Evolutionary conservation across 441 rosid genomes (phyloP).

Genomic region (Pelargonium australe): DNA sequence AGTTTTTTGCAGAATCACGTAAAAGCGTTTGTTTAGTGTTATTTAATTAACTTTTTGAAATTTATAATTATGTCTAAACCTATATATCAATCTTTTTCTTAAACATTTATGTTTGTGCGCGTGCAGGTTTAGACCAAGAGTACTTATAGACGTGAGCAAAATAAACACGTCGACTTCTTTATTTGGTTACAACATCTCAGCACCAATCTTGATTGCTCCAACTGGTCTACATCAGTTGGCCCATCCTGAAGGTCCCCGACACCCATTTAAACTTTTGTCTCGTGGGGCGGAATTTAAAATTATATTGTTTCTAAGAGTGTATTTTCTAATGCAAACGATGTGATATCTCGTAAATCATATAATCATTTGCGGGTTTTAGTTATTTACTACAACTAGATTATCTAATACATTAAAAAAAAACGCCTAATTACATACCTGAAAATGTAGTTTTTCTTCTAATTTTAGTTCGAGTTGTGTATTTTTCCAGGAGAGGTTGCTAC

Average conservation of each 20-base stretch:
- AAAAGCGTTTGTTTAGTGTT: not conserved
- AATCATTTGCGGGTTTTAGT: no score
- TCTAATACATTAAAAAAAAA: no score
- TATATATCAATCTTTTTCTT: no score
- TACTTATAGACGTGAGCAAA: constrained; percentile 78
- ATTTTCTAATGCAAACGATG: no score
- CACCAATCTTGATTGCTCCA: constrained; percentile 98
- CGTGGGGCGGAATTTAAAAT: no score
- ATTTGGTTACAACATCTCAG: constrained; percentile 77
- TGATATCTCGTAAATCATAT: no score
- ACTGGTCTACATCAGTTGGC: constrained; percentile 98
- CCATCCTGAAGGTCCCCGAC: constrained; percentile 72
- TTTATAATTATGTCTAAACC: no score
- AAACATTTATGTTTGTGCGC: not conserved
- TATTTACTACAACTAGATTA: no score
- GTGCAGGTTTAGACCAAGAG: constrained; percentile 75
- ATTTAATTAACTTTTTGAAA: not conserved
- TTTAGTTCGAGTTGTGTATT: not conserved
- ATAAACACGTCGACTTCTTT: constrained; percentile 71
- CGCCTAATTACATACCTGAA: no score
- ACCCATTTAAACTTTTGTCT: not conserved
- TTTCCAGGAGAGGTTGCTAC: constrained; percentile 82
- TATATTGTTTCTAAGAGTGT: no score
- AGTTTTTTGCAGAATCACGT: not conserved
- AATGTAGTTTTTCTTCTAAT: not conserved